Evolutionary conservation across 1,284 basidiomycete species (phyloP).

Genomic region (Clitocybe nebularis): DNA sequence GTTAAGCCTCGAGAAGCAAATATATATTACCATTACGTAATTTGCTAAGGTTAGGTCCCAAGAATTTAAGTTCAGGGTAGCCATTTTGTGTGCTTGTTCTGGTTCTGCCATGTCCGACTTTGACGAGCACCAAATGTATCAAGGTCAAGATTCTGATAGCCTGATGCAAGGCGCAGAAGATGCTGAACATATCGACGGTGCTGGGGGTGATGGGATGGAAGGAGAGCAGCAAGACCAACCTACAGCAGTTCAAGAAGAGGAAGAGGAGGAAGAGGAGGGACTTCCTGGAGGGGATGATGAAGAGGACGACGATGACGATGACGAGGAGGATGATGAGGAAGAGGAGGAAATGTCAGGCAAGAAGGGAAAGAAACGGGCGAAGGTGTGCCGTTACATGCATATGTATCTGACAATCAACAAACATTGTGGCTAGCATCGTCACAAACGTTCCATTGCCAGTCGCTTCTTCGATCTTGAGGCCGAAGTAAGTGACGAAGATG

Average conservation of each 20-base stretch:
- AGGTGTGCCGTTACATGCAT: constrained; percentile 33
- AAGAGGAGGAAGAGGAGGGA: constrained; percentile 42
- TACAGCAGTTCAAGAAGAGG: constrained; percentile 31
- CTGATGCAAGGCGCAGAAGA: constrained; percentile 35
- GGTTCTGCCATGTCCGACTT: constrained; percentile 46
- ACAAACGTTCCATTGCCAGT: constrained; percentile 61
- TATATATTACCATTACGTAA: neutral
- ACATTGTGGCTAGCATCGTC: constrained; percentile 45
- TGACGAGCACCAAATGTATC: constrained; percentile 42
- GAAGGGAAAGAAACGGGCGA: constrained; percentile 51
- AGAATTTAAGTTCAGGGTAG: constrained; percentile 1
- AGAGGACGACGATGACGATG: constrained; percentile 35
- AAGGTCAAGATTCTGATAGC: constrained; percentile 32
- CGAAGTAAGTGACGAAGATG: constrained; percentile 91
- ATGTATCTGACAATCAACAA: constrained; percentile 8
- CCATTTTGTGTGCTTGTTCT: neutral
- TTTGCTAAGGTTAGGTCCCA: constrained; percentile 9
- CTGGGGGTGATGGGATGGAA: constrained; percentile 36
- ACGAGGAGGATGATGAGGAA: constrained; percentile 39
- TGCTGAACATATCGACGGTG: constrained; percentile 28
- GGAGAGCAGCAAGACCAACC: constrained; percentile 39
- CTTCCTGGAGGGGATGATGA: constrained; percentile 50
- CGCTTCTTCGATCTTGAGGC: constrained; percentile 96
- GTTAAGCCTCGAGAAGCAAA: neutral
- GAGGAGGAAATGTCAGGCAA: constrained; percentile 47